These are phyloP conservation scores for Botrytis pseudocinerea DNA, from an alignment of 2,329 filamentous ascomycete genomes.

Conservation along the genomic window DNA sequence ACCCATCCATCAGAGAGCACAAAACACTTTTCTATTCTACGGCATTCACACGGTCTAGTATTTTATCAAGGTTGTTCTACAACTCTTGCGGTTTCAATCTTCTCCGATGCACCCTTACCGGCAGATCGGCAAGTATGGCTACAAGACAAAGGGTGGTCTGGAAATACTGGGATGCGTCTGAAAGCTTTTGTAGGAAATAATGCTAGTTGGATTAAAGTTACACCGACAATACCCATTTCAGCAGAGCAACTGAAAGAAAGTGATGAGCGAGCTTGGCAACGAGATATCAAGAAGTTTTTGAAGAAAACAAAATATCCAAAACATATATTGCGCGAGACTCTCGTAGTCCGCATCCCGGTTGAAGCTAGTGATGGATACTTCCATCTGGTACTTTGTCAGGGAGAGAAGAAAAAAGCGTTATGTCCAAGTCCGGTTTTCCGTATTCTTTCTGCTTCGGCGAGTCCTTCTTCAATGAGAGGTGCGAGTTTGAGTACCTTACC, in stretches of 20 bases:
- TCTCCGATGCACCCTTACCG: conserved; percentile 59
- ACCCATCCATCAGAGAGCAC: conserved; percentile 64
- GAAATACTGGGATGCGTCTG: conserved; percentile 66
- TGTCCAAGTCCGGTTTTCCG: conserved; percentile 69
- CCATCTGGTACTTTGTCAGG: conserved; percentile 62
- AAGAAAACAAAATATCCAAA: conserved; percentile 52
- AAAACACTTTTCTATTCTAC: conserved; percentile 65
- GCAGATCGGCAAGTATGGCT: conserved; percentile 62
- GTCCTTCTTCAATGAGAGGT: conserved; percentile 61
- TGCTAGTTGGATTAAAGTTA: conserved; percentile 67
- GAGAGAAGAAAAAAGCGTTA: conserved; percentile 56
- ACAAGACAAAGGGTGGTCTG: conserved; percentile 67
- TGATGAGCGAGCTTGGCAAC: conserved; percentile 67
- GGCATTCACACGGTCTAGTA: conserved; percentile 63
- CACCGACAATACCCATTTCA: conserved; percentile 52
- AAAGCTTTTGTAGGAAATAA: conserved; percentile 62
- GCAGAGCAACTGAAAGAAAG: conserved; percentile 52
- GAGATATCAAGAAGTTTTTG: conserved; percentile 64
- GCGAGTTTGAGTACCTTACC: conserved; percentile 66
- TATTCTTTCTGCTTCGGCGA: conserved; percentile 64
- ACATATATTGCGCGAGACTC: conserved; percentile 61
- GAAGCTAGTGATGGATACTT: conserved; percentile 67
- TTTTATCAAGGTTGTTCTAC: conserved; percentile 68
- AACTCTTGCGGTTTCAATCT: conserved; percentile 63
- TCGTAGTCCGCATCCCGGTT: conserved; percentile 63